Evolutionary conservation across 805 yeast genomes (phyloP).

Genomic region (Clavispora fructus): DNA sequence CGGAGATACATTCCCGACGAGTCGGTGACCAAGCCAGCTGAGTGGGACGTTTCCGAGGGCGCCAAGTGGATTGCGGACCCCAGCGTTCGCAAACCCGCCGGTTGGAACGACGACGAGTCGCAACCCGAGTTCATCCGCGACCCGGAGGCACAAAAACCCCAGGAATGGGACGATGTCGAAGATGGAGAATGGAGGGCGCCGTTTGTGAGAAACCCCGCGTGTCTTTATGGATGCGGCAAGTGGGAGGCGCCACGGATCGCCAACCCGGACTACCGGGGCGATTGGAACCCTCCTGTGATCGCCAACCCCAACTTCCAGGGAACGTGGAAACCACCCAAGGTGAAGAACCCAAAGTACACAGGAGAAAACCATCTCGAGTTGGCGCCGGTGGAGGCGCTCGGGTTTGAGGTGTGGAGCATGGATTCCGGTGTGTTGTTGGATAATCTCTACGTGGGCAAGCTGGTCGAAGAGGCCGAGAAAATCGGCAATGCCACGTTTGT

Average conservation of each 20-base stretch:
- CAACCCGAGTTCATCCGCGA: constrained; percentile 56
- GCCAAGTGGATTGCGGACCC: constrained; percentile 58
- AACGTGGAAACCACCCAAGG: constrained; percentile 62
- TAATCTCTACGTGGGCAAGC: constrained; percentile 81
- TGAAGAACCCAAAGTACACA: constrained; percentile 66
- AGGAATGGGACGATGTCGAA: constrained; percentile 83
- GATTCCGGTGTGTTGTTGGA: constrained; percentile 69
- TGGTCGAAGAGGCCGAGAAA: constrained; percentile 75
- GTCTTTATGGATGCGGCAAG: constrained; percentile 73
- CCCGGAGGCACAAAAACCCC: constrained; percentile 64
- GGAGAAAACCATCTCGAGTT: constrained; percentile 56
- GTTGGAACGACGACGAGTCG: constrained; percentile 63
- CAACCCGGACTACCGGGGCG: constrained; percentile 72
- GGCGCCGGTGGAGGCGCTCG: constrained; percentile 70
- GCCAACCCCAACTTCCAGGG: constrained; percentile 78
- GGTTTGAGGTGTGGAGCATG: constrained; percentile 90
- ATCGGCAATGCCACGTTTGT: constrained; percentile 74
- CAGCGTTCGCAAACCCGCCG: constrained; percentile 59
- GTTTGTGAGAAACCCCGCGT: constrained; percentile 64
- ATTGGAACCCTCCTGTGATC: constrained; percentile 67
- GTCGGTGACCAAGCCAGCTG: constrained; percentile 63
- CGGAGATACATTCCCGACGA: constrained; percentile 58
- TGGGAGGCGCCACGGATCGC: constrained; percentile 67
- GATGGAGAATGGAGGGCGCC: constrained; percentile 86
- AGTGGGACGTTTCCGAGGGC: constrained; percentile 77